These are phyloP conservation scores for Beauveria medogensis DNA, from an alignment of 2,329 filamentous ascomycete species.

Conservation along the genomic window DNA sequence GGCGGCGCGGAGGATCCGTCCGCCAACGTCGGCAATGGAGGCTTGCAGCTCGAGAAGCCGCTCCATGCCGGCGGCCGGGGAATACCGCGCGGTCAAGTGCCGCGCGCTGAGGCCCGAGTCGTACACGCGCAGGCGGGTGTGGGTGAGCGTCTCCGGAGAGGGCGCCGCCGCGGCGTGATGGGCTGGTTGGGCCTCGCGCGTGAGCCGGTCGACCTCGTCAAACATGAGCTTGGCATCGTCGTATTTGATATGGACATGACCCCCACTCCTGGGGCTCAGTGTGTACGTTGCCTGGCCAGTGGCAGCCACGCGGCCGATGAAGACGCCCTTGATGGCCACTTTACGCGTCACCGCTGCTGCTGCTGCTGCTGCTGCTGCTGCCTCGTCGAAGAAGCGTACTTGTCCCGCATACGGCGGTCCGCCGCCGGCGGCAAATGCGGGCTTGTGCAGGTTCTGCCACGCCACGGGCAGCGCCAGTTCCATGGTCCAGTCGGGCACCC, in stretches of 20 bases:
- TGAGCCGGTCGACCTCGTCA: conserved; percentile 20
- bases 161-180: background rate
- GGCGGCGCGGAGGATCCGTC: conserved; percentile 12
- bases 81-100: background rate
- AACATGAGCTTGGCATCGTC: conserved; percentile 17
- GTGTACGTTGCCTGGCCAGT: background rate
- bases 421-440: conserved; percentile 20
- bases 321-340: background rate
- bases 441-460: conserved; percentile 17
- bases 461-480: conserved; percentile 19
- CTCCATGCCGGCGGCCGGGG: background rate
- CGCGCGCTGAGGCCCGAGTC: conserved; percentile 15
- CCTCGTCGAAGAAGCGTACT: background rate
- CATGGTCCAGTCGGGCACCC: conserved; percentile 28
- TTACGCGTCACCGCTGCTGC: background rate
- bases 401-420: background rate
- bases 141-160: background rate
- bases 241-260: conserved; percentile 16
- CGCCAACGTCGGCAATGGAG: conserved; percentile 9
- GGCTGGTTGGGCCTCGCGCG: background rate
- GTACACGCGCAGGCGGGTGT: conserved; percentile 14
- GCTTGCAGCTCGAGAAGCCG: background rate
- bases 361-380: background rate
- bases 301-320: background rate
- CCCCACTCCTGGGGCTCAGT: background rate